Evolutionary conservation across 768 basidiomycete species (phyloP), one percentile per base, ranked within the genome.

Genomic region (Leucocoprinus birnbaumii): DNA sequence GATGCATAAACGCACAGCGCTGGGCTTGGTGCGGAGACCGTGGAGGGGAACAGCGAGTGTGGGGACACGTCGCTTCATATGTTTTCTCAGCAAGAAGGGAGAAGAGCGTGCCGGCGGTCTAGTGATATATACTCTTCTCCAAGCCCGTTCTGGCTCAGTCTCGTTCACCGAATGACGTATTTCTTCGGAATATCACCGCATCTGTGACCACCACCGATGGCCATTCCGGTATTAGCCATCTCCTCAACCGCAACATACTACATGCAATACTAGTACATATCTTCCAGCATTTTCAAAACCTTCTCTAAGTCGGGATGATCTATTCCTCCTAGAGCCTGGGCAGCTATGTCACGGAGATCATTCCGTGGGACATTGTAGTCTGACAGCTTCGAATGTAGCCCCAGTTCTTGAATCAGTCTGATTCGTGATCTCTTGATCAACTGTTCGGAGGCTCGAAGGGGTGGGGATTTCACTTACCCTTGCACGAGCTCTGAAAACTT

Each of bases 281-380:
- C 65, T 49, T 84, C 74, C 24, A 89, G 62, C 61, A 86, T 54
- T 41, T 75, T 68, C 18, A 82, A 73, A 3, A 85, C 77, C 48
- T 69, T 72, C 2, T 70, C 69, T 34, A 71, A 55, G 38, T 63
- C 55, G 14, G 72, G 70, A 57, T 80, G 68, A 40, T 74, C 71
- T 56, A 72, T 68, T 16, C 67, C 69, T 18, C 78, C 78, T 48
- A 83, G 62, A 8, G 76, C 79, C 35, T 65, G 66, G 56, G 68
- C 71, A 8, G 87, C 85, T 57, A 91, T 80, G 41, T 66, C 72
- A 7, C 72, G 63, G 3, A 87, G 52, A 59, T 89, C 80, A 44
- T 70, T 73, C 43, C 59, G 74, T 7, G 88, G 87, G 1, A 91
- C 86, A 1, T 81, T 80, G 69, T 87, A 87, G 18, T 83, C 75